Conservation (phyloP, 805 yeast genomes). For the Candida argentea region DNA sequence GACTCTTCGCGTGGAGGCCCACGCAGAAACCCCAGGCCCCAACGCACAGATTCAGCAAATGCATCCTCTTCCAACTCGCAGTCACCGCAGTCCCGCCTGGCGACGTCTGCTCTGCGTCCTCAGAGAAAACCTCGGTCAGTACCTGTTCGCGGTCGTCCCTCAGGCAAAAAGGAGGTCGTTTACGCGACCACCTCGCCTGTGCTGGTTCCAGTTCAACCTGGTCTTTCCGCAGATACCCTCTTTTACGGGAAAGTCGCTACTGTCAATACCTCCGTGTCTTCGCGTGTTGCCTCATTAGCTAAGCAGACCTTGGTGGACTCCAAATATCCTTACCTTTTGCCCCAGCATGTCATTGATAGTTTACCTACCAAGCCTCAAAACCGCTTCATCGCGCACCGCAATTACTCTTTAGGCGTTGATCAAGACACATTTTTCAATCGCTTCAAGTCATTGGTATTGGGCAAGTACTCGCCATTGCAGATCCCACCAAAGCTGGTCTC, state of each 20-base stretch:
- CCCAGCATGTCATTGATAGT: constrained; percentile 20
- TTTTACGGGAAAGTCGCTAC: constrained; percentile 29
- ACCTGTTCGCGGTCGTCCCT: not conserved
- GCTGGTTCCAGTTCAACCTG: constrained; percentile 8
- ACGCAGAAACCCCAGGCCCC: constrained; percentile 1
- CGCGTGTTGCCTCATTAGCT: constrained; percentile 31
- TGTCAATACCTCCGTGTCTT: constrained; percentile 15
- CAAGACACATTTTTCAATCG: too few species aligned
- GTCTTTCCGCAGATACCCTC: constrained; percentile 17
- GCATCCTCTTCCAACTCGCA: constrained; percentile 2
- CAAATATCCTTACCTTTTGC: constrained; percentile 31
- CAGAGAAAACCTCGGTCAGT: constrained; percentile 1
- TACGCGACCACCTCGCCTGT: not conserved
- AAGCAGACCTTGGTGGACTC: constrained; percentile 28
- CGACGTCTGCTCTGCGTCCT: too few species aligned
- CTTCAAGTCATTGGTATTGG: too few species aligned
- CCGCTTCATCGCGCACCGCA: too few species aligned
- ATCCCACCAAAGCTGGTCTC: too few species aligned
- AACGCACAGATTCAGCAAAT: not conserved
- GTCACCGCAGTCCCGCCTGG: constrained; percentile 1
- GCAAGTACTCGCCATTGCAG: too few species aligned
- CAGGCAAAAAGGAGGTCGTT: not conserved
- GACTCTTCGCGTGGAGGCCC: not conserved
- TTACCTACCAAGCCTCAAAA: constrained; percentile 8
- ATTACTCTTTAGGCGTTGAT: too few species aligned